Conservation (phyloP, 2,329 filamentous ascomycete genomes). For the Lachnellula cervina region DNA sequence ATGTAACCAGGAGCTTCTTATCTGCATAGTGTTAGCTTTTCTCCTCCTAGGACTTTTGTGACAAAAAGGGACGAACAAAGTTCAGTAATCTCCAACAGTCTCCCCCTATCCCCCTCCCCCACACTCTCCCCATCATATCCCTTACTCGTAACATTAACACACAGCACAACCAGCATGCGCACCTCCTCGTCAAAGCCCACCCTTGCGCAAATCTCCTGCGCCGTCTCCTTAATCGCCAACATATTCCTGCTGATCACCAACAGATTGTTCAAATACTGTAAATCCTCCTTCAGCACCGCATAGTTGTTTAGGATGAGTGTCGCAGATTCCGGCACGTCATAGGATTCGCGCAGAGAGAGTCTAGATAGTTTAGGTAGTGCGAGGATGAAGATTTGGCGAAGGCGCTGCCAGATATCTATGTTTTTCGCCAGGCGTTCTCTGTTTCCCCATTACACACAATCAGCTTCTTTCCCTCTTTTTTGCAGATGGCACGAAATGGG, state of each 20-base stretch:
- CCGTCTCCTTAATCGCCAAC: conserved; percentile 59
- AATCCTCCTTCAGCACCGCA: conserved; percentile 54
- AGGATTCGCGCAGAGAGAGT: conserved; percentile 53
- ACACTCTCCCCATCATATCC: conserved; percentile 59
- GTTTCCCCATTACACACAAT: neutral
- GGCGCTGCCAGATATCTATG: conserved; percentile 61
- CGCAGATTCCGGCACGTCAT: conserved; percentile 56
- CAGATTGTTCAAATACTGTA: conserved; percentile 60
- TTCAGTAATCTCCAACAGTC: conserved; percentile 59
- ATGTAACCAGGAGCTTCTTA: conserved; percentile 62
- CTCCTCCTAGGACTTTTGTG: neutral
- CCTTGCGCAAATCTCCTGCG: conserved; percentile 60
- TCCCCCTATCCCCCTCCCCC: conserved; percentile 52
- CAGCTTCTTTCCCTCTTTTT: conserved; percentile 1
- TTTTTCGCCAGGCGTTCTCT: conserved; percentile 59
- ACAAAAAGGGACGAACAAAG: conserved; percentile 44
- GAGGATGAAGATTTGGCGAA: conserved; percentile 56
- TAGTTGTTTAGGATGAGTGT: conserved; percentile 60
- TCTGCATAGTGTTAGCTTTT: conserved; percentile 36
- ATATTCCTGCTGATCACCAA: conserved; percentile 63
- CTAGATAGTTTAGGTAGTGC: conserved; percentile 57
- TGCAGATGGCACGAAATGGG: no score
- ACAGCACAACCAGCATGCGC: conserved; percentile 60
- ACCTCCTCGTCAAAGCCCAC: conserved; percentile 63
- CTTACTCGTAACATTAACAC: conserved; percentile 63